These are phyloP conservation scores for Colletotrichum sp. DNA, from an alignment of 2,329 filamentous ascomycete species.

Conservation along the genomic window DNA sequence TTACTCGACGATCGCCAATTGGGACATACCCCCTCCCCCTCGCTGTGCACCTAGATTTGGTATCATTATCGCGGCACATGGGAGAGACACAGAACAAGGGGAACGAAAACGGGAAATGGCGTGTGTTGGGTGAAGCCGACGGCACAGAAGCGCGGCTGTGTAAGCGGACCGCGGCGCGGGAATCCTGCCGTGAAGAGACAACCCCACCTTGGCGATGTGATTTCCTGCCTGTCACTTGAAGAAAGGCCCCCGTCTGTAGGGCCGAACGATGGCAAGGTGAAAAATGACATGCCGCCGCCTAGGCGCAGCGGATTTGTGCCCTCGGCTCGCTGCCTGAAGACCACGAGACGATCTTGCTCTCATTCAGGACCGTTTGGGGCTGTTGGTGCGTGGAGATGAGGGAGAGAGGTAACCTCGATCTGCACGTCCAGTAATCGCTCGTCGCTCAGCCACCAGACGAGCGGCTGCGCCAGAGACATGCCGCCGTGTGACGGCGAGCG, in stretches of 20 bases:
- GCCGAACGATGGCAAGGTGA: not conserved
- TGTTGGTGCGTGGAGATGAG: not conserved
- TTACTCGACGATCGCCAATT: not conserved
- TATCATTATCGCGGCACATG: not conserved
- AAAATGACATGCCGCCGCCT: not conserved
- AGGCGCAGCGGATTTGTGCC: not conserved
- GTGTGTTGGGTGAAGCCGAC: not conserved
- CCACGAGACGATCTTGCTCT: not conserved
- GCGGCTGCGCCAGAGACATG: not conserved
- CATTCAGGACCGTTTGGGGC: not conserved
- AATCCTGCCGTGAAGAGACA: not conserved
- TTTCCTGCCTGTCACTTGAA: not conserved
- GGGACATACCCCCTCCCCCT: not conserved
- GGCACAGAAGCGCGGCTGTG: conserved; percentile 4
- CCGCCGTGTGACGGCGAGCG: not conserved
- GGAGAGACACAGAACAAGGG: not conserved
- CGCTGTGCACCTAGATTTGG: not conserved
- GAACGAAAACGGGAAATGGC: not conserved
- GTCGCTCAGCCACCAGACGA: conserved; percentile 8
- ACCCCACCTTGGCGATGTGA: not conserved
- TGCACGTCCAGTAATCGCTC: not conserved
- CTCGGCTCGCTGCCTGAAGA: not conserved
- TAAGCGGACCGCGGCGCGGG: not conserved
- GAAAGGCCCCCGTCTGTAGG: not conserved
- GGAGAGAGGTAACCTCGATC: not conserved